Evolutionary conservation across 2,329 filamentous ascomycete genomes (phyloP), one percentile per base, ranked within the genome.

Genomic region (Phaeosphaeriaceae sp.): DNA sequence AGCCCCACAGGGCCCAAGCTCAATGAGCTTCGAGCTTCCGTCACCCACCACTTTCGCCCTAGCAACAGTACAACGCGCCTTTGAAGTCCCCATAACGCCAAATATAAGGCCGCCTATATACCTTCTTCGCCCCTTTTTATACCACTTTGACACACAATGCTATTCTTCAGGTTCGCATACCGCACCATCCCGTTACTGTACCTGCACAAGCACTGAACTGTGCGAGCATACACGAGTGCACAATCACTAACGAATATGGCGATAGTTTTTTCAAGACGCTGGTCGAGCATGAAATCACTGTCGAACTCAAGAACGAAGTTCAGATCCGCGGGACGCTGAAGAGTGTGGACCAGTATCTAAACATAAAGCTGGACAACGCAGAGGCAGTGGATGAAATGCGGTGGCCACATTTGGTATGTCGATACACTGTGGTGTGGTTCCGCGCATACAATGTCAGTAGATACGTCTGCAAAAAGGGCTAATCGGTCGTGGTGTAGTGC

Each of bases 231-330:
- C 23, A 26, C 23, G 23, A 7, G 11, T 26, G 23, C 5, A 39
- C 18, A 21, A 13, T 28, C 28, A 42, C 56, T 50, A 34, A 58
- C 23, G 6, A 7, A 26, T 6, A 26, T 8, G 8, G 16, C n/a
- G 21, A 26, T 39, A 73, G 71, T 79, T 97, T 97, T 81, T 97
- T 97, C 86, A 97, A 97, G 77, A 97, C 93, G 45, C 89, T 97
- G 68, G 95, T 97, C 74, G 94, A 97, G 80, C 89, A 94, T 64
- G 87, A 95, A 80, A 92, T 99, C 70, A 97, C 92, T 38, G 92
- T 99, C 72, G 94, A 99, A 81, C 89, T 99, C 74, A 99, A 99
- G 79, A 99, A 99, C 76, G 94, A 99, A 78, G 96, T 99, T 65
- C 92, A 92, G 72, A 95, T 99, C 74, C 90, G 90, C 66, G 94